A percentile compares a stretch with the other conserved stretches of the same genome.
Conservation (phyloP, 768 basidiomycete species). For the Pulveroboletus sp. region DNA sequence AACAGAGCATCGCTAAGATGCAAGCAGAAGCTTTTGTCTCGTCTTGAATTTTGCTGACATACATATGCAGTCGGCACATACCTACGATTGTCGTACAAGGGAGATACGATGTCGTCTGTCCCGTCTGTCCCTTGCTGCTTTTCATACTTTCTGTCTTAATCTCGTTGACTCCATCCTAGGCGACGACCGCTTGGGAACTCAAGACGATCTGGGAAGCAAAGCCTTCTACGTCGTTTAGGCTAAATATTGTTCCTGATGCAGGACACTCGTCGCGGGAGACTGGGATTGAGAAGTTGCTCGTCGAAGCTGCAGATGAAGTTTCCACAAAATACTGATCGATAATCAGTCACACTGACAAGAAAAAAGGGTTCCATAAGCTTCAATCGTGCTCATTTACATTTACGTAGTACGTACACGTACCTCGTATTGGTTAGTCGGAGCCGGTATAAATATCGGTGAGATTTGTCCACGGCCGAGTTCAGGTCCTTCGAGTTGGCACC, state of each 20-base stretch:
- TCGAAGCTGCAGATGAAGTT: conserved; percentile 47
- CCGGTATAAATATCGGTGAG: too few species aligned
- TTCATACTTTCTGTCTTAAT: neutral
- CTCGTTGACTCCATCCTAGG: conserved; percentile 36
- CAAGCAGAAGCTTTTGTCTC: conserved; percentile 27
- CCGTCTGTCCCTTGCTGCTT: conserved; percentile 42
- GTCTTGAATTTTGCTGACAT: conserved; percentile 5
- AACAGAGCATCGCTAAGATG: conserved; percentile 88
- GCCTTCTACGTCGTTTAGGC: conserved; percentile 31
- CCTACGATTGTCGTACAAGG: conserved; percentile 81
- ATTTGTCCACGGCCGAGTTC: neutral
- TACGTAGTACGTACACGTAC: too few species aligned
- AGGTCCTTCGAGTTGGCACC: too few species aligned
- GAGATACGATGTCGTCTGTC: conserved; percentile 86
- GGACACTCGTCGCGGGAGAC: conserved; percentile 82
- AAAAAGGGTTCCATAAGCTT: too few species aligned
- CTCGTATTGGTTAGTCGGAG: too few species aligned
- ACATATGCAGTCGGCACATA: conserved; percentile 69
- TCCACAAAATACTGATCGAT: conserved; percentile 21
- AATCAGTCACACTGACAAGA: too few species aligned
- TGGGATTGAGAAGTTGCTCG: conserved; percentile 63
- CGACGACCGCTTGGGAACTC: conserved; percentile 75
- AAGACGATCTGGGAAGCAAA: conserved; percentile 82
- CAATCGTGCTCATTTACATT: too few species aligned
- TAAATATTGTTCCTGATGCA: conserved; percentile 78